Evolutionary conservation across 441 rosid genomes (phyloP).

Genomic region (Viola pubescens): DNA sequence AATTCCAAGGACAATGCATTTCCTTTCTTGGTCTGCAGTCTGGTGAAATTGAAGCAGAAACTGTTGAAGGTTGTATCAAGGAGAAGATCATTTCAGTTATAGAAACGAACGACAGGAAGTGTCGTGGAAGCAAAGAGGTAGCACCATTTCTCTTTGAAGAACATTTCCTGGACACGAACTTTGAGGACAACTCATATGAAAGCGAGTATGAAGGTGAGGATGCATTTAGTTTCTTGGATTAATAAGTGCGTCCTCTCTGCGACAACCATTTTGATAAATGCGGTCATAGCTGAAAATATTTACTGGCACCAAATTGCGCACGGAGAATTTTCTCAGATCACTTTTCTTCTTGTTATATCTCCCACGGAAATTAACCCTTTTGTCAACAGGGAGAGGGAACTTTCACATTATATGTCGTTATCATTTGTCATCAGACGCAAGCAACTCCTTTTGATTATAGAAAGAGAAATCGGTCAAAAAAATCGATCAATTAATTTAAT

Average conservation of each 20-base stretch:
- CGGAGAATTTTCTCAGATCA: no score
- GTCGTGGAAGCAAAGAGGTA: constrained; percentile 44
- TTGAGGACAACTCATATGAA: constrained; percentile 38
- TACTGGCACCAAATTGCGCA: no score
- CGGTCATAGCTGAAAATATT: no score
- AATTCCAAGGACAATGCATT: constrained; percentile 68
- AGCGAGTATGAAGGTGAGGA: constrained; percentile 27
- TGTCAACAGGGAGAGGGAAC: no score
- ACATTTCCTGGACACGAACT: constrained; percentile 27
- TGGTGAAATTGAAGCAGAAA: constrained; percentile 26
- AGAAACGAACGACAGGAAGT: constrained; percentile 53
- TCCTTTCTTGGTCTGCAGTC: constrained; percentile 59
- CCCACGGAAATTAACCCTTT: no score
- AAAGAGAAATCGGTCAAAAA: no score
- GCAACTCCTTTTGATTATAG: no score
- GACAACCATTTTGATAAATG: no score
- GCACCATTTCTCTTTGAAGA: constrained; percentile 54
- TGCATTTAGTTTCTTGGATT: constrained; percentile 26
- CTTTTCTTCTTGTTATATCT: no score
- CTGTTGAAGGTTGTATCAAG: constrained; percentile 50
- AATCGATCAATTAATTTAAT: no score
- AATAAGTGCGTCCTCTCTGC: neutral
- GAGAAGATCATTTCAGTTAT: constrained; percentile 62
- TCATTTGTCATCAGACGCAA: no score
- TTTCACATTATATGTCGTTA: no score